Evolutionary conservation across 306 rosid genomes (phyloP).

Genomic region (Arachis hypogaea): DNA sequence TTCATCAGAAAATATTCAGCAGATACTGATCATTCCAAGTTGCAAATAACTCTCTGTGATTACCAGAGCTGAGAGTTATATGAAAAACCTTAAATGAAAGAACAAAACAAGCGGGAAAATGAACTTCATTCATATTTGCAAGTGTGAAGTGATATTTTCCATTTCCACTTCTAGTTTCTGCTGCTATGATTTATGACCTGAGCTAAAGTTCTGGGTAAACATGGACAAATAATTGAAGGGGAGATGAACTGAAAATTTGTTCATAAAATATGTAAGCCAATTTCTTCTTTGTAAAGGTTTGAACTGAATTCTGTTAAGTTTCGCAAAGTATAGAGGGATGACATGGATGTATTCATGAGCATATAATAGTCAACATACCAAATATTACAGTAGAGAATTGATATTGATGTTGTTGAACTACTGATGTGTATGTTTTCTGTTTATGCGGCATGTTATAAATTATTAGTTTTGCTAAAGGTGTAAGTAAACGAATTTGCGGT

Average conservation of each 20-base stretch:
- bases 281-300: not conserved
- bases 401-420: no score
- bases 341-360: conserved; percentile 1
- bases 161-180: conserved; percentile 24
- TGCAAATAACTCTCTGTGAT: conserved; percentile 72
- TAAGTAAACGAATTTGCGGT: no score
- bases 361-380: not conserved
- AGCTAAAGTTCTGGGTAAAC: not conserved
- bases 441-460: no score
- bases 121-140: conserved; percentile 40
- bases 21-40: conserved; percentile 61
- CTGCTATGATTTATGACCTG: conserved; percentile 2
- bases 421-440: no score
- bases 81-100: conserved; percentile 3
- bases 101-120: not conserved
- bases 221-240: conserved; percentile 10
- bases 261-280: not conserved
- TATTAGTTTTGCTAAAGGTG: not conserved
- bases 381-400: not conserved
- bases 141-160: conserved; percentile 29
- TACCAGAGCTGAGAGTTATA: conserved; percentile 55
- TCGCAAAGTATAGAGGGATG: not conserved
- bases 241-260: not conserved
- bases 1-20: conserved; percentile 65
- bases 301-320: conserved; percentile 15